Percentiles rank a stretch among this genome's conserved stretches.
These are phyloP conservation scores for Spergularia marina DNA, from an alignment of 148 eudicot genomes.

Conservation along the genomic window DNA sequence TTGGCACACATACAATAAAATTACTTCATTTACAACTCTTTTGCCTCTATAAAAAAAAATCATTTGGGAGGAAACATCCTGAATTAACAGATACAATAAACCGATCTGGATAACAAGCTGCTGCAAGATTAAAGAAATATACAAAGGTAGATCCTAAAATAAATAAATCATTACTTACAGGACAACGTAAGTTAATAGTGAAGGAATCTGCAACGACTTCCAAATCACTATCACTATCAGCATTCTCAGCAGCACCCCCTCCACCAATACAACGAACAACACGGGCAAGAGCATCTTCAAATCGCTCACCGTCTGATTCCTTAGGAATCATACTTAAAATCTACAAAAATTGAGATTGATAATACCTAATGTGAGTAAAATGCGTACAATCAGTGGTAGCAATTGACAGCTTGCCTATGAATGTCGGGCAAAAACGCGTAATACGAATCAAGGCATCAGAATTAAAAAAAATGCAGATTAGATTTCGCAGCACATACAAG, in stretches of 20 bases:
- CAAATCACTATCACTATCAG: slow-evolving; percentile 75
- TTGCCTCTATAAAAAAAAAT: background rate
- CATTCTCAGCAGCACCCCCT: slow-evolving; percentile 58
- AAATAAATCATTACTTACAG: slow-evolving; percentile 45
- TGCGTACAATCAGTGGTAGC: background rate
- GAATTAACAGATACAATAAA: background rate
- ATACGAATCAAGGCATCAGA: no score
- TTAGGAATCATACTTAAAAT: slow-evolving; percentile 57
- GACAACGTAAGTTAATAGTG: slow-evolving; percentile 67
- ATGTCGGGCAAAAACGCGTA: background rate
- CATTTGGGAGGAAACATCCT: background rate
- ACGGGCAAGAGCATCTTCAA: slow-evolving; percentile 68
- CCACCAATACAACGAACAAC: slow-evolving; percentile 74
- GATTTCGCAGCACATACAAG: background rate
- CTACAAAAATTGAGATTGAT: slow-evolving; percentile 24
- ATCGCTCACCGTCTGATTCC: slow-evolving; percentile 60
- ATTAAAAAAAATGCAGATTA: no score
- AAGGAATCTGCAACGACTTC: slow-evolving; percentile 75
- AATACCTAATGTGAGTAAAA: background rate
- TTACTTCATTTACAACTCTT: background rate
- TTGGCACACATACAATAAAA: background rate
- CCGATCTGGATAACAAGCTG: background rate
- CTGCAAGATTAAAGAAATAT: background rate
- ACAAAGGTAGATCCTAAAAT: background rate
- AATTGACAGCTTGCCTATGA: background rate